phyloP scores from a whole-genome alignment of 768 basidiomycete species.

The Leucosporidium creatinivorum region DNA sequence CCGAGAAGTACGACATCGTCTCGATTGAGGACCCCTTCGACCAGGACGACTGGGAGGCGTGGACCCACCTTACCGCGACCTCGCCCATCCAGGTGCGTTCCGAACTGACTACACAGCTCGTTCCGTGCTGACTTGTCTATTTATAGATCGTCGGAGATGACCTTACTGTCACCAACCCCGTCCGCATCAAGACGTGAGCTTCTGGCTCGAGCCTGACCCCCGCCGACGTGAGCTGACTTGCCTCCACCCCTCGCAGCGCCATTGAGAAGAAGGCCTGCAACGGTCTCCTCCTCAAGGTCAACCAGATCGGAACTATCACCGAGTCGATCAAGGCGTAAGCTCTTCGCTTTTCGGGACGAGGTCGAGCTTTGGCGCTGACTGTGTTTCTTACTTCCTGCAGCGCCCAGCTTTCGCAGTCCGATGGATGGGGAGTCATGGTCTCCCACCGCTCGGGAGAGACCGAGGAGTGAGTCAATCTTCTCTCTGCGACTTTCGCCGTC shows the following conservation, averaged over 20 bases:
- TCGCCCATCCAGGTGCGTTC: slow-evolving; percentile 57
- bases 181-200: slow-evolving; percentile 74
- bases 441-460: slow-evolving; percentile 99
- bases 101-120: neutral
- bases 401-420: slow-evolving; percentile 89
- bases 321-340: slow-evolving; percentile 97
- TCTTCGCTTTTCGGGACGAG: neutral
- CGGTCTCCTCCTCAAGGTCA: slow-evolving; percentile 94
- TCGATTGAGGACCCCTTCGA: slow-evolving; percentile 98
- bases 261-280: slow-evolving; percentile 99
- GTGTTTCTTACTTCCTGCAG: slow-evolving; percentile 43
- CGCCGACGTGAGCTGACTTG: neutral
- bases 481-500: too few species aligned
- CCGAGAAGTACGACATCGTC: slow-evolving; percentile 84
- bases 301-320: slow-evolving; percentile 92
- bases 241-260: slow-evolving; percentile 47
- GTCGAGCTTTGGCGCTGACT: neutral
- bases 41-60: slow-evolving; percentile 99
- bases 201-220: neutral
- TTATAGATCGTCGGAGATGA: slow-evolving; percentile 57
- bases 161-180: slow-evolving; percentile 93
- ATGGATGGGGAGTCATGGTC: slow-evolving; percentile 99
- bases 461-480: slow-evolving; percentile 44
- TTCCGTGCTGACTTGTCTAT: slow-evolving; percentile 22
- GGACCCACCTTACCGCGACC: slow-evolving; percentile 78